Percentiles rank a stretch among this genome's conserved stretches.
phyloP scores from a whole-genome alignment of 768 basidiomycete species.

The Serpula lacrymans region DNA sequence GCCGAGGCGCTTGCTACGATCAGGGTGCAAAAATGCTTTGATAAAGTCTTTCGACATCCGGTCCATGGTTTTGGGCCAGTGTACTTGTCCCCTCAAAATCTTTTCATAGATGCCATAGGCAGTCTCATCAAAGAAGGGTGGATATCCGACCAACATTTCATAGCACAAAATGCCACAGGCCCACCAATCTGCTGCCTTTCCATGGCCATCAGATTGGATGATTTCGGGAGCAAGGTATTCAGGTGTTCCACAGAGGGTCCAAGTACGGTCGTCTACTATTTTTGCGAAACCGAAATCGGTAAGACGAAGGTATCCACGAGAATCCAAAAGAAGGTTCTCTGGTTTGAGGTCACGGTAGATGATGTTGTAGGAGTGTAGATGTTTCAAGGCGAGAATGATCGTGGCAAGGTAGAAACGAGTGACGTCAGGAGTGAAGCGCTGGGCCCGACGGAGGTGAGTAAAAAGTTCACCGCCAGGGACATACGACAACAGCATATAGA shows the following conservation, averaged over 20 bases:
- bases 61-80: constrained; percentile 92
- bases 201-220: constrained; percentile 95
- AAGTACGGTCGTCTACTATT: constrained; percentile 95
- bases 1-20: constrained; percentile 87
- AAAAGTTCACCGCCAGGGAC: constrained; percentile 97
- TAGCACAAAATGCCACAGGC: constrained; percentile 96
- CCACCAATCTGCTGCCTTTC: constrained; percentile 99
- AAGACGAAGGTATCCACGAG: constrained; percentile 88
- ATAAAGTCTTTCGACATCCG: constrained; percentile 87
- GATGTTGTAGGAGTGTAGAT: constrained; percentile 94
- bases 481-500: constrained; percentile 97
- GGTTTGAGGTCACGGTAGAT: constrained; percentile 99
- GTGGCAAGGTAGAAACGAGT: constrained; percentile 97
- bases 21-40: constrained; percentile 84
- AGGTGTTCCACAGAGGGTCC: constrained; percentile 94
- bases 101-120: constrained; percentile 98
- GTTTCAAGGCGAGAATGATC: constrained; percentile 92
- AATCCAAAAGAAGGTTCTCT: constrained; percentile 95
- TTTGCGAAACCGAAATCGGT: constrained; percentile 99
- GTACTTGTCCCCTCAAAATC: constrained; percentile 82
- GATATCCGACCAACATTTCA: constrained; percentile 98
- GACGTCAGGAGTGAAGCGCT: constrained; percentile 94
- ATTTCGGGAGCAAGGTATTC: constrained; percentile 99
- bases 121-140: constrained; percentile 98
- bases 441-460: constrained; percentile 91